Evolutionary conservation across 2,329 filamentous ascomycete species (phyloP), one percentile per base, ranked within the genome.

Genomic region (Colletotrichum sansevieriae): DNA sequence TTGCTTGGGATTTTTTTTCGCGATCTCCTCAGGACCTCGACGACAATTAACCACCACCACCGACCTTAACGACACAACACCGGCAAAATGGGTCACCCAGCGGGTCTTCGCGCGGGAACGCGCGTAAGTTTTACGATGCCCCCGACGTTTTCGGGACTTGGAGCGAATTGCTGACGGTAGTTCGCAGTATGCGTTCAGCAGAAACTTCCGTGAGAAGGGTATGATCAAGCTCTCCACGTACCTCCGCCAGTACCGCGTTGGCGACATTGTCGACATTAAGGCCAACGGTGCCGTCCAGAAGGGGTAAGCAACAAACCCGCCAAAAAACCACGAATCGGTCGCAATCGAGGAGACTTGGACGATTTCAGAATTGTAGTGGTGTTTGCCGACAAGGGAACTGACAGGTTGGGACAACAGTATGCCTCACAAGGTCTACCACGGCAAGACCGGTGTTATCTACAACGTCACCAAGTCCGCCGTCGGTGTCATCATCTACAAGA

Each of bases 391-490:
- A 54, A 33, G 6, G 44, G 29, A 33, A 57, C 68, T 84, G 74
- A 84, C 76, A 73, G 63, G 72, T 68, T 61, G 70, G 37, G 71
- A 70, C 7, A 77, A 82, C 79, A 94, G 94, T 88, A 96, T 97
- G 94, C 95, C 95, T 79, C 94, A 95, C 92, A 98, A 98, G 90
- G 92, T 97, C 87, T 98, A 97, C 92, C 95, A 98, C 90, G 96
- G 95, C 81, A 98, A 98, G 93, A 97, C 95, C 74, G 94, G 94
- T 82, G 93, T 97, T 79, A 87, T 97, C 86, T 97, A 97, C 93
- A 99, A 99, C 89, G 96, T 99, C 79, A 96, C 95, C 86, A 97
- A 98, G 91, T 92, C 90, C 78, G 93, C 96, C 75, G 94, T 99
- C 82, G 96, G 96, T 80, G 92, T 99, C 84, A 98, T 99, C 87